Base-by-base conservation (phyloP, 345 rosid genomes). In the Rhodomyrtus tomentosa region DNA sequence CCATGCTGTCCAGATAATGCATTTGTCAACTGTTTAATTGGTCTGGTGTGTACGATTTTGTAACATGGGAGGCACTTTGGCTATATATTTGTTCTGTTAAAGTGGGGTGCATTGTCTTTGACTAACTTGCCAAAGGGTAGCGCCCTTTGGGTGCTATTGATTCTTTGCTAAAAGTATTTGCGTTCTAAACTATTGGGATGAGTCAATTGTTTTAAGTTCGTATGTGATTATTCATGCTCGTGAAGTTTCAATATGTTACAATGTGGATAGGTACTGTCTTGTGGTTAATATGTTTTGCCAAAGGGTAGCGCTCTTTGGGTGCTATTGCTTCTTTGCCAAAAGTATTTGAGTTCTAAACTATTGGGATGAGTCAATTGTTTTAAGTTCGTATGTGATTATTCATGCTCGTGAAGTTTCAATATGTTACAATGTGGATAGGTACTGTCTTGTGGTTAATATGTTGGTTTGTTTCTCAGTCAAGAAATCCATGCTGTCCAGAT, bases 401-500 rank as follows among this genome's bases (percentile, higher is more conserved):
- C 40, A 20, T 68, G 45, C 45, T 68, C 3, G 40, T 36, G 79
- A 68, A 68, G 38, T 68, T 68, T 68, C 45, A 5, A 10, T 36
- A 18, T 18, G 79, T 36, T 25, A 68, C 79, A 36, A 36, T 81
- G 21, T 81, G 55, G 52, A 27, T 52, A 42, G 55, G n/a, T 45
- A 9, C 55, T 42, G 55, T 20, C 25, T n/a, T 0, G 15, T 25
- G 14, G 10, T 11, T 81, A 22, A 50, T 81, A 10, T 50, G 82
- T 9, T 25, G 53, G 36, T 81, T 81, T 81, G 55, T 81, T 81
- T 81, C 42, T 81, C 40, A 49, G 52, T 15, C 36, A 25, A 81
- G 82, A 49, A 81, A 51, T 50, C 38, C 32, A 54, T 85, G 51
- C 45, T 84, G 32, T 76, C 42, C 22, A 14, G 88, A 89, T 91